Evolutionary conservation across 2,329 filamentous ascomycete species (phyloP), one percentile per base, ranked within the genome.

Genomic region (Coniochaeta sp.): DNA sequence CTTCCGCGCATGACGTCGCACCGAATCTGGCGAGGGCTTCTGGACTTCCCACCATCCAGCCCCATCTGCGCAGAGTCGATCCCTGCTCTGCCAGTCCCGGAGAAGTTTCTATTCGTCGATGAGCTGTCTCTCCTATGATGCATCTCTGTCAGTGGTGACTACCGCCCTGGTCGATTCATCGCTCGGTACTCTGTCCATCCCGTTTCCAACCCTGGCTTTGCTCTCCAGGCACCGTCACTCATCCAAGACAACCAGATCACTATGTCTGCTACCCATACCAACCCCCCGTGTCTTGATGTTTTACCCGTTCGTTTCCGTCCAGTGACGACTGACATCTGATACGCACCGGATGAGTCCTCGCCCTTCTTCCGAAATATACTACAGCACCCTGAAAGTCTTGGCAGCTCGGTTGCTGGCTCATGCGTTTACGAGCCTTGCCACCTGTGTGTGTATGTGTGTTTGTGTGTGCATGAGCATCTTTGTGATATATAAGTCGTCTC

Each of bases 281-380:
- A n/a, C 16, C 17, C 59, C 28, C 63, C 62, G 43, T 59, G 57
- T 59, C 64, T 62, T 62, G 60, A 59, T 65, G 70, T 73, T 72
- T 72, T 71, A 70, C 60, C 70, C 68, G 64, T 58, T 60, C 63
- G 65, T 64, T 69, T 68, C 68, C 64, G 65, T 67, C 64, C 62
- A 63, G 59, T 64, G 62, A 67, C 64, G 67, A 67, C 68, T 68
- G 68, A 69, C 66, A 70, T 69, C 72, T 77, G 74, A 75, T 66
- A 75, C 73, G 70, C 70, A 65, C 70, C 74, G 75, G 75, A 76
- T 72, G 68, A 63, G 62, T 70, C 67, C 69, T 72, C 67, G 64
- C 60, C 69, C 67, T 66, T 65, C 65, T 68, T 75, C 74, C 75
- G 75, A 73, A 72, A 69, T 67, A 64, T 61, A 65, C 63, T 34